Evolutionary conservation across 164 flowering plant species (phyloP).

Genomic region (Cinnamomum micranthum): DNA sequence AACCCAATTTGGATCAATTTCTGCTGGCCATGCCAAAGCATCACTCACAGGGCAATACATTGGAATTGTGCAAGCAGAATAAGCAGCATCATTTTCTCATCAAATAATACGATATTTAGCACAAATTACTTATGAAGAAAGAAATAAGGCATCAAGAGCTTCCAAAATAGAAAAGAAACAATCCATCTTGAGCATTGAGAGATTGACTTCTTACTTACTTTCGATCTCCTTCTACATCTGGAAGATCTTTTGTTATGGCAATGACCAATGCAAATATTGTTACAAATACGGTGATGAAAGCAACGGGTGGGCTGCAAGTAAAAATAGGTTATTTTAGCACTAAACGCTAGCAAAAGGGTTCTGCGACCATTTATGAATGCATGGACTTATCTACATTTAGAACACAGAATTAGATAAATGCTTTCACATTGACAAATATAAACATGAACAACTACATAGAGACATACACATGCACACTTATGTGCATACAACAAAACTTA

Average conservation of each 20-base stretch:
- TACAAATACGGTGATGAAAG: constrained; percentile 89
- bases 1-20: no score
- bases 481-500: no score
- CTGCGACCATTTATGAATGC: neutral
- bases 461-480: neutral
- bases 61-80: no score
- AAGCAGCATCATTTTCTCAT: no score
- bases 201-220: constrained; percentile 54
- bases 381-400: neutral
- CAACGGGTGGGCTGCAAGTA: constrained; percentile 79
- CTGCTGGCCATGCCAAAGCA: no score
- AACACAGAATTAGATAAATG: neutral
- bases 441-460: neutral
- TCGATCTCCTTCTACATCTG: constrained; percentile 97
- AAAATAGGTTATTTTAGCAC: constrained; percentile 7
- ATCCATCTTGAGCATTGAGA: constrained; percentile 4
- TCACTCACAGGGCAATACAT: no score
- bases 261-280: constrained; percentile 93
- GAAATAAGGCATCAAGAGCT: neutral
- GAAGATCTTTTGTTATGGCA: constrained; percentile 98
- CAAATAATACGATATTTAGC: no score
- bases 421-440: neutral
- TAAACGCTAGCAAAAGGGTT: neutral
- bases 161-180: neutral
- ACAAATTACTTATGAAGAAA: neutral